phyloP scores from a whole-genome alignment of 169 alveolate genomes.

The Plasmodium chabaudi region DNA sequence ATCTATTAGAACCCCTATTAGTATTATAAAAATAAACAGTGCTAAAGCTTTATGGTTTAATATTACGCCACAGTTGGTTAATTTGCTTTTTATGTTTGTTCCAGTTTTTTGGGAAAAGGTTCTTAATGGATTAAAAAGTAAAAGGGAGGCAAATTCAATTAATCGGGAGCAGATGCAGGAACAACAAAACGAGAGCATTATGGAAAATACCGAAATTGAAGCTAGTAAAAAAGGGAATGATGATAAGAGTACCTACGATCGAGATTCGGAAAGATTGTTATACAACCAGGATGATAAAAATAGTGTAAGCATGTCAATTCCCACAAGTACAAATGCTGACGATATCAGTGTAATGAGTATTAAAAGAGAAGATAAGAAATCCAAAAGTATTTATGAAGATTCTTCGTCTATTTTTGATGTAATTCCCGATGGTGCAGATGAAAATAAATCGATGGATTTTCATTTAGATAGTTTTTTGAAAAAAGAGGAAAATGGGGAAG shows the following conservation, averaged over 20 bases:
- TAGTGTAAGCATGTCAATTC: not conserved
- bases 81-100: conserved; percentile 84
- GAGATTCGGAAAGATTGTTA: not conserved
- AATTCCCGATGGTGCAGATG: conserved; percentile 24
- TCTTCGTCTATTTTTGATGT: conserved; percentile 62
- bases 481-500: conserved; percentile 40
- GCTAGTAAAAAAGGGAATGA: conserved; percentile 1
- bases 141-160: too few relatives aligned
- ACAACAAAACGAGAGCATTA: not conserved
- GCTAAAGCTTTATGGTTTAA: conserved; percentile 85
- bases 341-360: conserved; percentile 1
- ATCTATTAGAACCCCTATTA: conserved; percentile 81
- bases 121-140: conserved; percentile 62
- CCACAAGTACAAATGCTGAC: not conserved
- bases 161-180: not conserved
- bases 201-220: not conserved
- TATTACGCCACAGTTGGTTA: conserved; percentile 88
- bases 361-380: not conserved
- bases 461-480: conserved; percentile 54
- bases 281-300: not conserved
- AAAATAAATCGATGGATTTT: conserved; percentile 13
- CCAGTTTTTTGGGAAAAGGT: conserved; percentile 84
- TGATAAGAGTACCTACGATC: not conserved
- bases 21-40: conserved; percentile 82
- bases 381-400: conserved; percentile 49